These are phyloP conservation scores for Antarctomyces pellizariae DNA, from an alignment of 495 filamentous ascomycete genomes.

Conservation along the genomic window DNA sequence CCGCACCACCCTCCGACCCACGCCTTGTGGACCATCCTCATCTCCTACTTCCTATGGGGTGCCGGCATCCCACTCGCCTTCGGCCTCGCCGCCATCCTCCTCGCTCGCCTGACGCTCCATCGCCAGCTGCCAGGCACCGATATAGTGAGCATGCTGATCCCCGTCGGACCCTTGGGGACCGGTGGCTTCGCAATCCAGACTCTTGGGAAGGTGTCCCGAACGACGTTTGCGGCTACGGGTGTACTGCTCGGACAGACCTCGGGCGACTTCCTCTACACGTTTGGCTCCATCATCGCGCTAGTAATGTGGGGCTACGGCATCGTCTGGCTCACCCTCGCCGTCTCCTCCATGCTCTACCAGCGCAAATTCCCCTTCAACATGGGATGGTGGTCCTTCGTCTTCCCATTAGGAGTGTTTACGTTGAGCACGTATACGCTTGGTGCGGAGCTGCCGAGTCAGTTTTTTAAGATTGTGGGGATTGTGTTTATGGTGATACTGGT, in stretches of 20 bases:
- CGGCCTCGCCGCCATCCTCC: slow-evolving; percentile 31
- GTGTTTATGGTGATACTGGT: too few species aligned
- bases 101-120: slow-evolving; percentile 30
- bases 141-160: slow-evolving; percentile 35
- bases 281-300: slow-evolving; percentile 27
- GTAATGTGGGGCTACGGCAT: slow-evolving; percentile 37
- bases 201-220: slow-evolving; percentile 25
- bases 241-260: slow-evolving; percentile 17
- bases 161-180: slow-evolving; percentile 32
- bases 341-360: slow-evolving; percentile 15
- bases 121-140: slow-evolving; percentile 30
- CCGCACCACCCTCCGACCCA: too few species aligned
- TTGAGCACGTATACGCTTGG: slow-evolving; percentile 24
- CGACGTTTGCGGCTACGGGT: slow-evolving; percentile 23
- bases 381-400: slow-evolving; percentile 43
- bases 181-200: slow-evolving; percentile 31
- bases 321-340: slow-evolving; percentile 35
- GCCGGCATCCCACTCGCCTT: slow-evolving; percentile 29
- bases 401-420: slow-evolving; percentile 30
- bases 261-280: slow-evolving; percentile 26
- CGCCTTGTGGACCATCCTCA: slow-evolving; percentile 29
- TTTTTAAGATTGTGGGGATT: slow-evolving; percentile 27
- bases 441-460: slow-evolving; percentile 22
- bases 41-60: slow-evolving; percentile 35
- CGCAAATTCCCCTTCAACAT: slow-evolving; percentile 29